Conservation (phyloP, 441 rosid species). For the Aleurites moluccanus region DNA sequence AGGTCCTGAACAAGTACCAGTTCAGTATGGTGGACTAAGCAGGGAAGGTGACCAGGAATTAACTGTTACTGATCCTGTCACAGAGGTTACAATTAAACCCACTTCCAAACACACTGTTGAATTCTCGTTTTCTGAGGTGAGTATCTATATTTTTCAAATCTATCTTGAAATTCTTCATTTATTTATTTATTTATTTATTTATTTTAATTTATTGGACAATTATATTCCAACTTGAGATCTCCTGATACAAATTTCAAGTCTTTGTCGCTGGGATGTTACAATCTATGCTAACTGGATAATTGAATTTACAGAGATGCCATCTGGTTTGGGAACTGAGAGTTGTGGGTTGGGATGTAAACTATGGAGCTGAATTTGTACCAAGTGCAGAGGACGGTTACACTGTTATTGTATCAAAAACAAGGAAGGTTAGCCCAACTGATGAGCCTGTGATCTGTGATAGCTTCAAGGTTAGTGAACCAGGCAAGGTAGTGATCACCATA, state of each 20-base stretch:
- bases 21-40: conserved; percentile 76
- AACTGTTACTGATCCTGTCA: conserved; percentile 48
- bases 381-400: conserved; percentile 56
- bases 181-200: too few species aligned
- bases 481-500: conserved; percentile 66
- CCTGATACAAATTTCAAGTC: too few species aligned
- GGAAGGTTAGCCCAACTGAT: conserved; percentile 54
- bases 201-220: too few species aligned
- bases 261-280: too few species aligned
- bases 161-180: neutral
- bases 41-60: conserved; percentile 58
- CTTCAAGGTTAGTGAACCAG: conserved; percentile 69
- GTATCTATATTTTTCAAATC: neutral
- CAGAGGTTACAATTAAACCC: conserved; percentile 57
- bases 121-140: conserved; percentile 59
- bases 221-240: too few species aligned
- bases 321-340: conserved; percentile 83
- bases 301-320: conserved; percentile 47
- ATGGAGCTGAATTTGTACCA: conserved; percentile 82
- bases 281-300: neutral
- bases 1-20: conserved; percentile 71
- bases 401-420: conserved; percentile 66
- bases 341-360: conserved; percentile 78
- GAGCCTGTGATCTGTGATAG: conserved; percentile 59
- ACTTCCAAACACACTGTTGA: conserved; percentile 52